Conservation (phyloP, 768 basidiomycete species). For the Xerocomellus chrysenteron region DNA sequence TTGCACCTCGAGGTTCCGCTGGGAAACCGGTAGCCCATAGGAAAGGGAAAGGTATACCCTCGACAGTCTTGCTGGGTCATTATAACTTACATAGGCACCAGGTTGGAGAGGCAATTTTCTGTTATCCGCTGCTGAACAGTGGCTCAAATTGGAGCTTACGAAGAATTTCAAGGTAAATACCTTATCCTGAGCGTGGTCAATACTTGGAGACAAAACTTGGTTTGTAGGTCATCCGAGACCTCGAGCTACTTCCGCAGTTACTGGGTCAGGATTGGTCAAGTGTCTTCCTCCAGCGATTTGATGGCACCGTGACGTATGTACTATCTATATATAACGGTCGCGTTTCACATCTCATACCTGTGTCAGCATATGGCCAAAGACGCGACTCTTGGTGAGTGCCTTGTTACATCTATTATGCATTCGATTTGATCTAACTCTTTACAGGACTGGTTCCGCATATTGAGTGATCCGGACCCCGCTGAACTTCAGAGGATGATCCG, state of each 20-base stretch:
- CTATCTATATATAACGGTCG: conserved; percentile 5
- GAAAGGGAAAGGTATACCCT: conserved; percentile 73
- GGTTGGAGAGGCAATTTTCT: conserved; percentile 97
- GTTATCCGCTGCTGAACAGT: conserved; percentile 89
- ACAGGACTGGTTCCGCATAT: conserved; percentile 80
- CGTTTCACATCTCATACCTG: conserved; percentile 23
- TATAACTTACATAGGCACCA: conserved; percentile 20
- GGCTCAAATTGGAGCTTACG: conserved; percentile 91
- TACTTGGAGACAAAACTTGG: not conserved
- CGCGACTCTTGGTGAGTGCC: conserved; percentile 61
- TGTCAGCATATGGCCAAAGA: conserved; percentile 80
- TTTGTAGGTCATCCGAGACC: conserved; percentile 82
- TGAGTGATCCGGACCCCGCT: conserved; percentile 77
- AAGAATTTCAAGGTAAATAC: conserved; percentile 84
- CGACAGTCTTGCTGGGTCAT: not conserved
- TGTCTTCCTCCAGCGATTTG: conserved; percentile 93
- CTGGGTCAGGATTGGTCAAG: conserved; percentile 96
- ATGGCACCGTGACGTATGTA: conserved; percentile 81
- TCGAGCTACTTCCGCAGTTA: conserved; percentile 91
- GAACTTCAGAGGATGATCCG: conserved; percentile 86
- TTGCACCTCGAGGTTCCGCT: conserved; percentile 83
- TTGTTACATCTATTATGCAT: not conserved
- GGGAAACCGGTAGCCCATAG: conserved; percentile 94
- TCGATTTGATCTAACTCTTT: not conserved
- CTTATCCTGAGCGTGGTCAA: not conserved